Conservation (phyloP, 306 rosid species). For the Cucurbita argyrosperma region DNA sequence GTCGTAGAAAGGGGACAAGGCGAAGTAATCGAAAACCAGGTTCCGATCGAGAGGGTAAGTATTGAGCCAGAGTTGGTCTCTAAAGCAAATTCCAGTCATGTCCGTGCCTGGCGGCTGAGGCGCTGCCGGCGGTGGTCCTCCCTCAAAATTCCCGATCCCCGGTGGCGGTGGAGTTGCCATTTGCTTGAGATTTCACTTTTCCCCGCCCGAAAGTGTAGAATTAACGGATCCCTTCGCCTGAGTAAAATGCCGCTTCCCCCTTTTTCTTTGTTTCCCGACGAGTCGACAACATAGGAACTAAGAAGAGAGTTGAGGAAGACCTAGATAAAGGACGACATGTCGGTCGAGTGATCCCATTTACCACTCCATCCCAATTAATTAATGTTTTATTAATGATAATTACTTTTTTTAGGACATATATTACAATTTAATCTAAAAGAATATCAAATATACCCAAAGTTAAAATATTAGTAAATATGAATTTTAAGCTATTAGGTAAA, state of each 20-base stretch:
- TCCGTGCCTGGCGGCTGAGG: constrained; percentile 72
- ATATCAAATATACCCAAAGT: too few species aligned
- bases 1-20: constrained; percentile 83
- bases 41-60: constrained; percentile 77
- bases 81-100: constrained; percentile 94
- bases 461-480: too few species aligned
- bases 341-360: neutral
- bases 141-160: constrained; percentile 37
- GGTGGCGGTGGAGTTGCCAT: constrained; percentile 52
- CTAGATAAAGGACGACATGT: neutral
- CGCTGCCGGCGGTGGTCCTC: constrained; percentile 21
- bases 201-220: neutral
- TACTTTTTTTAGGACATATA: too few species aligned
- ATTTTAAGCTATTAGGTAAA: too few species aligned
- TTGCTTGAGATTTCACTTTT: neutral
- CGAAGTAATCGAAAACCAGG: constrained; percentile 87
- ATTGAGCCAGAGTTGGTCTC: constrained; percentile 91
- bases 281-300: neutral
- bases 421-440: too few species aligned
- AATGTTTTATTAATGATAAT: too few species aligned
- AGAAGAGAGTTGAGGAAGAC: neutral
- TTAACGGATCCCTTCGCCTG: neutral
- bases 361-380: neutral
- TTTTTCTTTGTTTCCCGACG: neutral
- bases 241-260: too few species aligned